phyloP scores from a whole-genome alignment of 225 moss, liverwort and hornwort species.

The Neckera pumila region DNA sequence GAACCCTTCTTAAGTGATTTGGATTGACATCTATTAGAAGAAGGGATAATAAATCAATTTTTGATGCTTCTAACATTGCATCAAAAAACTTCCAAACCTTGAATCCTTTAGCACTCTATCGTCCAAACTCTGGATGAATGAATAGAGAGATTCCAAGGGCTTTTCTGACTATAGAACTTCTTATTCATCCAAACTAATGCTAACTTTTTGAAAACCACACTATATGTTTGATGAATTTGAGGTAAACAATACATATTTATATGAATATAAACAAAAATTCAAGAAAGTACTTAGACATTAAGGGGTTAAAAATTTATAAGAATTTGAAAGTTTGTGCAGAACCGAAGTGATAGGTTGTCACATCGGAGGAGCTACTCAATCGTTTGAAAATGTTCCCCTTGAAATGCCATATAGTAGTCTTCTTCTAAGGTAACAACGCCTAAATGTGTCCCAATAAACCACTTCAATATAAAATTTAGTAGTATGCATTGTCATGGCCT shows the following conservation, averaged over 20 bases:
- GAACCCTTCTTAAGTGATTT: neutral
- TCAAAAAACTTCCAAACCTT: neutral
- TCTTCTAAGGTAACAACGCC: neutral
- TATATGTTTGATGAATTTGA: neutral
- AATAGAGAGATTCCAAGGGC: neutral
- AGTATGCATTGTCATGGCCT: too few species aligned
- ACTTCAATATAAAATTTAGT: too few species aligned
- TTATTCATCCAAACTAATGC: neutral
- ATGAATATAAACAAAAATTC: neutral
- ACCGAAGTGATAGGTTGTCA: conserved; percentile 13
- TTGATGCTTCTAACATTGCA: neutral
- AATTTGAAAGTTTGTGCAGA: conserved; percentile 14
- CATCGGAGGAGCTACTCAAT: conserved; percentile 19
- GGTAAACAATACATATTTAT: neutral
- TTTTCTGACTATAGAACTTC: fast-evolving
- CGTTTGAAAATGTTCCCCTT: neutral
- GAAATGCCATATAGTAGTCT: neutral
- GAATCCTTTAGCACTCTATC: fast-evolving
- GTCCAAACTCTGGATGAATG: fast-evolving
- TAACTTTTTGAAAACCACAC: neutral
- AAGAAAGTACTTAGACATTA: fast-evolving
- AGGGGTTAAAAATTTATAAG: neutral
- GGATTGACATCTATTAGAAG: neutral
- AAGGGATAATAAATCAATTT: neutral
- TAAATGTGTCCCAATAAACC: neutral